Percentiles rank a stretch among this genome's conserved stretches.
Evolutionary conservation across 495 filamentous ascomycete genomes (phyloP).

Genomic region (Annulohypoxylon moriforme): DNA sequence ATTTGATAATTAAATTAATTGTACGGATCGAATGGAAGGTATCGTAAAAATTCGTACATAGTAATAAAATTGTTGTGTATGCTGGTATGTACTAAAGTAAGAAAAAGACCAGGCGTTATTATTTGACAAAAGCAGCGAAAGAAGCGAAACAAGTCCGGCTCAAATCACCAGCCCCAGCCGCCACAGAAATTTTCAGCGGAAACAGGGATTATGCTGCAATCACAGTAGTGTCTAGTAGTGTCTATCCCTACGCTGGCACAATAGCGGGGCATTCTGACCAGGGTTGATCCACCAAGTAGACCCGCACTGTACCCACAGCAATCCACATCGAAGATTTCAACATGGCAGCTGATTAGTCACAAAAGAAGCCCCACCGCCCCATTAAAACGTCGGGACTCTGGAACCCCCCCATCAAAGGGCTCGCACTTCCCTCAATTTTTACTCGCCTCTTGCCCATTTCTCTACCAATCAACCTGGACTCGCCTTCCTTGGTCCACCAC

Average conservation of each 20-base stretch:
- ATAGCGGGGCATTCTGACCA: constrained; percentile 12
- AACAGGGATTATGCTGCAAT: constrained; percentile 22
- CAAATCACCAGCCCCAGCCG: constrained; percentile 40
- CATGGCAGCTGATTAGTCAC: constrained; percentile 51
- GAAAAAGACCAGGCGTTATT: neutral
- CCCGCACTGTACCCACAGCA: constrained; percentile 3
- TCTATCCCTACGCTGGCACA: constrained; percentile 39
- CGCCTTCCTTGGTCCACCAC: constrained; percentile 50
- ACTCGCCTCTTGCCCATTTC: constrained; percentile 47
- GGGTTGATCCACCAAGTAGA: neutral
- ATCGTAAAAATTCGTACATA: neutral
- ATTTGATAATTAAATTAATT: neutral
- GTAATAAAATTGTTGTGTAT: constrained; percentile 3
- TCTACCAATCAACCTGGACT: constrained; percentile 49
- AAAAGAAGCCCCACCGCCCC: constrained; percentile 47
- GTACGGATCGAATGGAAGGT: no score
- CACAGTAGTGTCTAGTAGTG: constrained; percentile 28
- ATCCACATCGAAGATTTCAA: constrained; percentile 48
- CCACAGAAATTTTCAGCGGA: constrained; percentile 36
- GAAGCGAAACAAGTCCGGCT: constrained; percentile 8
- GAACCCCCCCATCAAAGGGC: constrained; percentile 29
- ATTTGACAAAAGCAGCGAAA: constrained; percentile 21
- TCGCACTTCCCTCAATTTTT: constrained; percentile 45
- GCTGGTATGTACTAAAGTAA: no score
- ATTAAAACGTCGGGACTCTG: constrained; percentile 47